Base-by-base conservation (phyloP, 192 early-diverging fungal genomes). In the Neocallimastix lanati region DNA sequence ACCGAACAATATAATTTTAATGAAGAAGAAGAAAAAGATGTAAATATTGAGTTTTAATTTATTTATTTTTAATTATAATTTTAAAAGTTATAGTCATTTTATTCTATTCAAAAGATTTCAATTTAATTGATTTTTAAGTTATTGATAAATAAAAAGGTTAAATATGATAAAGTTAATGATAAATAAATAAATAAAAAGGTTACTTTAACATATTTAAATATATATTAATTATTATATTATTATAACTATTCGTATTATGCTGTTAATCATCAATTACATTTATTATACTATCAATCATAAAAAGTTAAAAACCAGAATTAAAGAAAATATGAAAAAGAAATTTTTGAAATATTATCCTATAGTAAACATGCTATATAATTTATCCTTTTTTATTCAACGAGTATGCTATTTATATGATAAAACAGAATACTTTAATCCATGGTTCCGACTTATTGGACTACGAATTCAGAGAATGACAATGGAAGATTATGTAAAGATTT, bases 401-500 rank as follows among this genome's bases (percentile, higher is more conserved):
- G 84, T 96, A 76, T 88, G 86, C 25, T 98, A 95, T 82, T 85
- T 98, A 81, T 96, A 93, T 85, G 92, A 92, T 78, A 91, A 91
- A 82, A 94, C 95, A 11, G 84, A 85, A 37, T 96, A 92, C 83
- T 93, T 91, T 82, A 91, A 91, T 21, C 94, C 93, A n/a, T 93
- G 92, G 92, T 86, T 96, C 80, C 91, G 91, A 58, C 38, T 95
- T 16, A 88, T 94, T 30, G 93, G 93, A 18, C 83, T 96, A 29
- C 87, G 92, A 81, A 85, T 95, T 40, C 91, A 90, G 78, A 91
- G 96, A 30, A 89, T 96, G 91, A 93, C 86, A 28, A 86, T 87
- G 77, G 85, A 89, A 28, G 96, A 98, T 83, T 94, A 94, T 84
- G 93, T 94, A 85, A 81, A n/a, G n/a, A n/a, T n/a, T n/a, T n/a